Evolutionary conservation across 768 basidiomycete species (phyloP), one percentile per base, ranked within the genome.

Genomic region (Candolleomyces aberdarensis): DNA sequence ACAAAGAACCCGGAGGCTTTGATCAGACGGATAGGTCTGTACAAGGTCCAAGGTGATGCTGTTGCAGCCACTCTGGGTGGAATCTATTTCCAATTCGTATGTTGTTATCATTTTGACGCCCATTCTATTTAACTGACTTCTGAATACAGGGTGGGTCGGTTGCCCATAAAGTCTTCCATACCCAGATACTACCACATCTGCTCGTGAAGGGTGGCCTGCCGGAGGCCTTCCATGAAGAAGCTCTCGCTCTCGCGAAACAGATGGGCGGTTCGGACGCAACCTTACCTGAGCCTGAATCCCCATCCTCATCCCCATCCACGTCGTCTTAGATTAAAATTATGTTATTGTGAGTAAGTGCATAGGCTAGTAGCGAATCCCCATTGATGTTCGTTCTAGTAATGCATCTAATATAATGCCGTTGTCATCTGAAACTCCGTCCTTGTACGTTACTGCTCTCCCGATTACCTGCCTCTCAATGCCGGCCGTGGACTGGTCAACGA

Each of bases 21-120:
- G n/a, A 69, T 83, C 51, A 75, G 73, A 62, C 78, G 81, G 44
- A 82, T 88, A 1, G 92, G 91, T 2, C 69, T 92, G 57, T 87
- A 87, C 66, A 93, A 92, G 66, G 85, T 92, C 19, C 83, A 87
- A 67, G 92, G 92, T 1, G 86, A 89, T 60, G 80, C 86, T 0
- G 89, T 92, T 5, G 85, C 88, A 65, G 92, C 89, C 3, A 78
- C 92, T 15, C 72, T 92, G 32, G 92, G 92, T 22, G 89, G 86
- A 6, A 81, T 92, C 13, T 91, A 85, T 67, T 85, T 88, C 66
- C 90, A 94, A 76, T 91, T 87, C 71, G 92, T 94, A 67, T 61
- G 91, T 56, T 39, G 43, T 53, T 44, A 41, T 9, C 51, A 15
- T 32, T 46, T 17, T 43, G 40, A 36, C 36, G 1, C 58, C 52